These are phyloP conservation scores for Chlorella sp. DNA, from an alignment of 139 green algal genomes.

Conservation along the genomic window DNA sequence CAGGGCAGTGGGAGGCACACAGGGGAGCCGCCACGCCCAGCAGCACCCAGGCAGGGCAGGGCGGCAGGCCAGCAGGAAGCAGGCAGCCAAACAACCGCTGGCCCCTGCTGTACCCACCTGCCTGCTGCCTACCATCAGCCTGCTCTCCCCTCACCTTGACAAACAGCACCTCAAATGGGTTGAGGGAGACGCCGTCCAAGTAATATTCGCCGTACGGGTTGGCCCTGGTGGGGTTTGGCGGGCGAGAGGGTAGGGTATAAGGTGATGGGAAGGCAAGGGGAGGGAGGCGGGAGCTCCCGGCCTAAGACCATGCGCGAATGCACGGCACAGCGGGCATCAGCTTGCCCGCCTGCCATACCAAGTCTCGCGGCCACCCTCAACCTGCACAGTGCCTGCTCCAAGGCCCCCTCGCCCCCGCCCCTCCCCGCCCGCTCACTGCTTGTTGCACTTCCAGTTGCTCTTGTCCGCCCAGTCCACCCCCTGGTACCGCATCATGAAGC, in stretches of 20 bases:
- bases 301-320: no score
- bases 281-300: not conserved
- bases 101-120: no score
- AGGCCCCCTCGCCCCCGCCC: no score
- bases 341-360: not conserved
- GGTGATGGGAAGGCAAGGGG: not conserved
- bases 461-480: conserved; percentile 70
- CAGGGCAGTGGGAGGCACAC: not conserved
- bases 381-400: not conserved
- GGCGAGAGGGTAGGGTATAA: not conserved
- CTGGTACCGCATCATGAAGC: conserved; percentile 77
- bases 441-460: conserved; percentile 59
- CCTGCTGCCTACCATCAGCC: not conserved
- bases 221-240: conserved; percentile 5
- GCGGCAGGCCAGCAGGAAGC: not conserved
- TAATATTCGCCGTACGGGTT: conserved; percentile 52
- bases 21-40: not conserved
- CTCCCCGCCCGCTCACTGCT: conserved; percentile 25
- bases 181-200: conserved; percentile 65
- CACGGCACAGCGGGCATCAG: not conserved
- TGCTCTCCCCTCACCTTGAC: conserved; percentile 52
- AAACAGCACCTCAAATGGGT: conserved; percentile 81
- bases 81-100: not conserved
- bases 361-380: not conserved
- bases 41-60: not conserved